Evolutionary conservation across 2,329 filamentous ascomycete genomes (phyloP), one percentile per base, ranked within the genome.

Genomic region (Aspergillus intermedius): DNA sequence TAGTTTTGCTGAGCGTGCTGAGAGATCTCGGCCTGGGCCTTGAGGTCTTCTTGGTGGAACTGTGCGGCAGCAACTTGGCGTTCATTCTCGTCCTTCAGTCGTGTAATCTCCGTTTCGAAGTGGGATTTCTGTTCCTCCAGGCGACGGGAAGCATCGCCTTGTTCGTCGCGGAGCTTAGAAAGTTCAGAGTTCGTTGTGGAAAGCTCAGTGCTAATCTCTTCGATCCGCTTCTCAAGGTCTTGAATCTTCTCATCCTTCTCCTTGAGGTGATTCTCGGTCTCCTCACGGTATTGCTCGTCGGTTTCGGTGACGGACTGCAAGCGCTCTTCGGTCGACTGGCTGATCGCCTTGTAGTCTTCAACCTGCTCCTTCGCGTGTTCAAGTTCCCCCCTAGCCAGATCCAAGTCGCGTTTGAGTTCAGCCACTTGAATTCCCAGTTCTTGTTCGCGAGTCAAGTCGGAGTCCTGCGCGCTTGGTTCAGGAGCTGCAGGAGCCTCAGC

Each of bases 1-100:
- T 98, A 98, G 58, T 93, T 91, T 63, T 95, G 86, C 65, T 98
- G 93, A 3, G 93, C 90, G 66, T 89, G 87, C 46, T 89, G 84
- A 2, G 93, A 90, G 61, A 98, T 97, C 41, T 94, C 87, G 23
- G 91, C 91, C 68, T 98, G 93, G 0, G 88, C 85, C 53, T 93
- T 91, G 39, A 97, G 81, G 60, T 97, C 91, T 60, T 95, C 87
- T 64, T 94, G 88, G 63, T 95, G 87, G 63, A 87, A 89, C 56
- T 88, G 84, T 28, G 88, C 84, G 44, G 90, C 85, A 52, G 89
- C 86, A 51, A 83, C 78, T 65, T 91, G 85, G 46, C 87, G 82
- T 56, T 90, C 87, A 49, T 86, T 86, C 57, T 95, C 87, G 43
- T 94, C 89, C 65, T 88, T 93, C 23, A 97, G 74, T 30, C 88